Evolutionary conservation across 2,329 filamentous ascomycete species (phyloP), one percentile per base, ranked within the genome.

Genomic region (Uncinocarpus reesii): DNA sequence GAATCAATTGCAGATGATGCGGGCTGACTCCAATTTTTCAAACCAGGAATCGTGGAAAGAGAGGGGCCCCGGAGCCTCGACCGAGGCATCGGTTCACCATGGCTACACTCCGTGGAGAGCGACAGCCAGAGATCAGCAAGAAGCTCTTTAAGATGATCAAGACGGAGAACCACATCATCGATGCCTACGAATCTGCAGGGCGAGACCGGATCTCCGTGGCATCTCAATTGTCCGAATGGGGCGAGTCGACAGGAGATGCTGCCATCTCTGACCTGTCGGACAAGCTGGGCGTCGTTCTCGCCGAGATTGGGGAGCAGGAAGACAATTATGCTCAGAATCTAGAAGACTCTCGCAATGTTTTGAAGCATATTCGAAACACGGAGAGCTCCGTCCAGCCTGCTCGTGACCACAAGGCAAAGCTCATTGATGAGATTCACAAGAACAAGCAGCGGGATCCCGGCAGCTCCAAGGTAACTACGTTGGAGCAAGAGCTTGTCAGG

Each of bases 401-500:
- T 60, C 78, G 92, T 51, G 89, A 95, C 58, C 78, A 84, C 59
- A 92, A 92, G 69, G 73, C 77, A 54, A 94, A 93, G 77, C 83
- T 96, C 54, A 76, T 82, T 50, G 90, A 96, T 62, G 90, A 98
- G 67, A 95, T 98, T 59, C 81, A 86, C 56, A 86, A 82, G 68
- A 71, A 95, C 58, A 95, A 94, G 75, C 78, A 83, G 67, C 95
- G 92, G 72, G 92, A 96, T 68, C 88, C 89, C 5, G 79, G 84
- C 62, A 93, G 83, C 61, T 75, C 85, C 24, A 85, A 80, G 63
- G 72, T 96, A 48, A 81, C 87, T 29, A 83, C 83, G 18, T 76
- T 96, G 47, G 92, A 98, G 73, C 92, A 98, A 72, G 92, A 96
- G 73, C 80, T 98, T 46, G 89, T 98, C 46, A 78, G 92, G 56